Evolutionary conservation across 2,329 filamentous ascomycete species (phyloP), one percentile per base, ranked within the genome.

Genomic region (Didymella glomerata): DNA sequence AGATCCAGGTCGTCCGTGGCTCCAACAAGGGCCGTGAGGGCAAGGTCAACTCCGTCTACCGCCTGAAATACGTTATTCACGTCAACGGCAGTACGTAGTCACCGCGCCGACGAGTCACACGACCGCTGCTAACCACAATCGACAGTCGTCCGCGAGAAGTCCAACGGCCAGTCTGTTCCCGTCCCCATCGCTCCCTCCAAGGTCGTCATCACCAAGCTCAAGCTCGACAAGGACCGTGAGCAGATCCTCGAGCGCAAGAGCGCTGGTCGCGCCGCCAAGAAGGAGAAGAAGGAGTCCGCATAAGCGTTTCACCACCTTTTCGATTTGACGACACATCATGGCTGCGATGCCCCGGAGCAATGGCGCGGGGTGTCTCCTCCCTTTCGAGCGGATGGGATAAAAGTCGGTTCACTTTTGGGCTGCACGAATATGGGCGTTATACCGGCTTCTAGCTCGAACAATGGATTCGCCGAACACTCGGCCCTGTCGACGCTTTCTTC

Each of bases 171-270:
- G 86, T 91, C 88, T 80, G 93, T 98, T 57, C 94, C 94, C 68
- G 86, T 98, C 79, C 92, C 92, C 82, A 89, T 99, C 83, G 91
- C 94, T 84, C 90, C 95, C 77, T 96, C 91, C 84, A 98, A 98
- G 84, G 92, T 97, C 74, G 90, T 97, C 85, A 91, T 99, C 86
- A 97, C 90, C 85, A 97, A 97, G 89, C 88, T 98, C 82, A 97
- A 98, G 91, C 87, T 97, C 77, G 91, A 95, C 87, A 94, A 95
- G 89, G 91, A 96, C 84, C 90, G 92, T 74, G 91, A 95, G 87
- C 85, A 84, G 80, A 95, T 95, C 78, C 86, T 96, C 74, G 91
- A 92, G 84, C 88, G 92, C 83, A 92, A 91, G 85, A 89, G 89
- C 83, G 82, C 84, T 71, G 92, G 91, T 77, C 89, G 91, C 68